Conservation (phyloP, 257 asterid species). For the Nicotiana tomentosiformis region DNA sequence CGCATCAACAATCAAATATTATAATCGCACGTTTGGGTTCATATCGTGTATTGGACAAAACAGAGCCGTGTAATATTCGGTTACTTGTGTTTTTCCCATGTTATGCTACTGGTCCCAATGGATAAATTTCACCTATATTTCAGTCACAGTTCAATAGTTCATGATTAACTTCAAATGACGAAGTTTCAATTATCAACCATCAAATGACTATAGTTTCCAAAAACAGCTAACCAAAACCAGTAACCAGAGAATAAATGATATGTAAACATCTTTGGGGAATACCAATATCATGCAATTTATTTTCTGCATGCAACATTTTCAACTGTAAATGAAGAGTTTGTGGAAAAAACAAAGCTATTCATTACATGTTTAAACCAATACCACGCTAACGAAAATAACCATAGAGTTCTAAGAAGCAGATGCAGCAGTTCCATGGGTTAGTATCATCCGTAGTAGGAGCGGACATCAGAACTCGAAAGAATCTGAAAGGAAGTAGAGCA, state of each 20-base stretch:
- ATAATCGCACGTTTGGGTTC: too few species aligned
- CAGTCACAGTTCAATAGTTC: too few species aligned
- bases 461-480: slow-evolving; percentile 53
- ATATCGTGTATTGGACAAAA: too few species aligned
- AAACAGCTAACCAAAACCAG: background rate
- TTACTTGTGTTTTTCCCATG: too few species aligned
- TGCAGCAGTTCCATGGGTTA: slow-evolving; percentile 85
- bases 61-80: too few species aligned
- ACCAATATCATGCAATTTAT: background rate
- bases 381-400: slow-evolving; percentile 61
- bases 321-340: background rate
- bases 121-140: too few species aligned
- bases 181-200: background rate
- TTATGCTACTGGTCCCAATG: too few species aligned
- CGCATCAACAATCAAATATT: too few species aligned
- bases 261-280: background rate
- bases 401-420: slow-evolving; percentile 90
- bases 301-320: background rate
- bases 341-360: background rate
- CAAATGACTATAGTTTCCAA: background rate
- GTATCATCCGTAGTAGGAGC: slow-evolving; percentile 63
- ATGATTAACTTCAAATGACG: too few species aligned
- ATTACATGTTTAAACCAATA: background rate
- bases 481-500: slow-evolving; percentile 84
- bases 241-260: background rate